A percentile compares a stretch with the other conserved stretches of the same genome.
phyloP scores from a whole-genome alignment of 345 rosid species.

The Dimocarpus longan region DNA sequence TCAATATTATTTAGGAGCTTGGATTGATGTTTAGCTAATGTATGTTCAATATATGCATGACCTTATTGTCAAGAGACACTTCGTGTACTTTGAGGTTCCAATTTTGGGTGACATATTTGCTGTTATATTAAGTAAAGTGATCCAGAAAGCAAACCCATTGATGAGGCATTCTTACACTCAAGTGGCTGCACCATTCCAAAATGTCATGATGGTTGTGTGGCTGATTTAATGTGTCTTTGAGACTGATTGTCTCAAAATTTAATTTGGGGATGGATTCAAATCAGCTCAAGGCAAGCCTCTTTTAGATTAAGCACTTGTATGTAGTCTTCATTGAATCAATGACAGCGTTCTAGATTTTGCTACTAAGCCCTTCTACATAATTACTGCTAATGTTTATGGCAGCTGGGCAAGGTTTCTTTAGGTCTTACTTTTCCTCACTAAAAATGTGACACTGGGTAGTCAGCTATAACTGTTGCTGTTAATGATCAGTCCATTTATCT shows the following conservation, averaged over 20 bases:
- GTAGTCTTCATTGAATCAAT: not conserved
- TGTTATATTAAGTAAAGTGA: not conserved
- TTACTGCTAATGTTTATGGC: not conserved
- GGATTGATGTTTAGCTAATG: not conserved
- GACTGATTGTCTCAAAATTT: not conserved
- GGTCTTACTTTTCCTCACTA: not conserved
- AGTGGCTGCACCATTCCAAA: not conserved
- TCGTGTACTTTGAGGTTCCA: not conserved
- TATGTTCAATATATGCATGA: not conserved
- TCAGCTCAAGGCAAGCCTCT: not conserved
- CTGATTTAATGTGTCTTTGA: not conserved
- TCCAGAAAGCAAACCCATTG: not conserved
- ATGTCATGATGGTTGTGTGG: not conserved
- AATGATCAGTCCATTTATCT: conserved; percentile 18
- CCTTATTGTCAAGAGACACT: not conserved
- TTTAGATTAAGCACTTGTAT: not conserved
- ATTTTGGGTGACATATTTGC: not conserved
- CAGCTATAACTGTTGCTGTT: not conserved
- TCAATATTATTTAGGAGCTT: not conserved
- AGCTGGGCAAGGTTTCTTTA: not conserved
- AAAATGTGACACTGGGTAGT: not conserved
- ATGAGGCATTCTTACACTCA: not conserved
- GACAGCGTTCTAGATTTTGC: not conserved
- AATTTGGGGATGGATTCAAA: not conserved
- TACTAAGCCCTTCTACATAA: not conserved